phyloP scores from a whole-genome alignment of 257 asterid species.

The Solanum pinnatisectum region DNA sequence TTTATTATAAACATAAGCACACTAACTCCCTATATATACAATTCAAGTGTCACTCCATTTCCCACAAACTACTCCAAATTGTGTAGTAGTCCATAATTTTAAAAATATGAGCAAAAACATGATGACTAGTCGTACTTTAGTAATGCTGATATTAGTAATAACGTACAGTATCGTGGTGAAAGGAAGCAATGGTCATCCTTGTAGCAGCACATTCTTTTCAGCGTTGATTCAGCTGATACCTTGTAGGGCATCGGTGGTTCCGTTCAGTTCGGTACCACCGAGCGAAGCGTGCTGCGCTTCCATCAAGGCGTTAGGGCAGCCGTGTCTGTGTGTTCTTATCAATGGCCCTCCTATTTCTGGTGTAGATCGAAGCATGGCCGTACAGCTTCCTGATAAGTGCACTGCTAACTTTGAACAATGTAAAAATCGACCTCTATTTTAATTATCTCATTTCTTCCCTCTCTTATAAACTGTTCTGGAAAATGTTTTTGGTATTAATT shows the following conservation, averaged over 20 bases:
- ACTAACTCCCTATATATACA: neutral
- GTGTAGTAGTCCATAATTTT: neutral
- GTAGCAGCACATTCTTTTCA: conserved; percentile 63
- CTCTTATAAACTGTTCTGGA: neutral
- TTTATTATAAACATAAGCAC: neutral
- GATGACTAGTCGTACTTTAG: neutral
- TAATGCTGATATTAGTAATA: conserved; percentile 16
- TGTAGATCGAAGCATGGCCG: conserved; percentile 68
- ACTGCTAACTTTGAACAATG: conserved; percentile 79
- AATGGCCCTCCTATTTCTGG: conserved; percentile 96
- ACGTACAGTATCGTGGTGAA: conserved; percentile 12
- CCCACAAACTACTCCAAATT: neutral
- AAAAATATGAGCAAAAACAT: conserved; percentile 18
- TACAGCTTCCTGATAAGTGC: conserved; percentile 86
- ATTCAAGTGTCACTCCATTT: neutral
- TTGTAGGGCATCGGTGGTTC: conserved; percentile 76
- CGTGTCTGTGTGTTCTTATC: conserved; percentile 73
- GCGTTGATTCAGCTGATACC: conserved; percentile 87
- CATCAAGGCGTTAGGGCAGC: conserved; percentile 84
- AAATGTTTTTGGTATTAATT: neutral
- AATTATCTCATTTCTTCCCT: neutral
- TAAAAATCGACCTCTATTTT: conserved; percentile 1
- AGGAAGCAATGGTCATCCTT: conserved; percentile 35
- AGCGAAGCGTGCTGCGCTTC: conserved; percentile 76
- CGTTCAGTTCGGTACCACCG: conserved; percentile 61